These are phyloP conservation scores for Colletotrichum sidae DNA, from an alignment of 2,329 filamentous ascomycete species.

Conservation along the genomic window DNA sequence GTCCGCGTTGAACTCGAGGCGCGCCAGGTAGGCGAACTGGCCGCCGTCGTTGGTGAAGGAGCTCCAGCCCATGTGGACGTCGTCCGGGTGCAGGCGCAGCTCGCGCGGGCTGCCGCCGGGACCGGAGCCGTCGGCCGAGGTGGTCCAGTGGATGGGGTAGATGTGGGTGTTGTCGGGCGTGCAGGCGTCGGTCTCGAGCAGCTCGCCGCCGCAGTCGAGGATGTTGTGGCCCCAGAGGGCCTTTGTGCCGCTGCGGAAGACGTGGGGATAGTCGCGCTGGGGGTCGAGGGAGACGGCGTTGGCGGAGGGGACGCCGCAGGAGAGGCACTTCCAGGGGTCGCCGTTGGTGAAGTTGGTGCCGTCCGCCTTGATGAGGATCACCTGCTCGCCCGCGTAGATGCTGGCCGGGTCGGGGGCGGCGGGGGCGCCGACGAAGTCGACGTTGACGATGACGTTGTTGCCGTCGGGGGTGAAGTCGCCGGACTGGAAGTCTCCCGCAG, in stretches of 20 bases:
- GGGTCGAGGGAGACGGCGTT: constrained; percentile 43
- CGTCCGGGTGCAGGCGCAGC: constrained; percentile 58
- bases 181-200: constrained; percentile 49
- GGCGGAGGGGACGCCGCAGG: constrained; percentile 51
- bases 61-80: constrained; percentile 56
- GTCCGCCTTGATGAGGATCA: constrained; percentile 56
- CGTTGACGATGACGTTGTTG: constrained; percentile 52
- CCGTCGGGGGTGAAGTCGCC: constrained; percentile 54
- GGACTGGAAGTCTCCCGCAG: constrained; percentile 25
- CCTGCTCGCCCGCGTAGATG: constrained; percentile 54
- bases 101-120: constrained; percentile 52
- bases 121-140: constrained; percentile 45
- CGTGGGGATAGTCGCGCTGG: constrained; percentile 54
- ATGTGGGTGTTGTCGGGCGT: constrained; percentile 50
- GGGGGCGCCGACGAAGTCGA: constrained; percentile 55
- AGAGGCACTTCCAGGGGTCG: constrained; percentile 60
- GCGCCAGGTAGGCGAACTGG: constrained; percentile 49
- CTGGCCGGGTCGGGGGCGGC: constrained; percentile 50
- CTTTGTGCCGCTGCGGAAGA: constrained; percentile 52
- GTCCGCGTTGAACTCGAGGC: constrained; percentile 53
- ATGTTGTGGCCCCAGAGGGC: constrained; percentile 48
- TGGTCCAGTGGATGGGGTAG: constrained; percentile 55
- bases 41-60: constrained; percentile 45
- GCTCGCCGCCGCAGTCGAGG: constrained; percentile 50
- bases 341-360: constrained; percentile 55